These are phyloP conservation scores for Podila horticola DNA, from an alignment of 192 early-diverging fungal species.

Conservation along the genomic window DNA sequence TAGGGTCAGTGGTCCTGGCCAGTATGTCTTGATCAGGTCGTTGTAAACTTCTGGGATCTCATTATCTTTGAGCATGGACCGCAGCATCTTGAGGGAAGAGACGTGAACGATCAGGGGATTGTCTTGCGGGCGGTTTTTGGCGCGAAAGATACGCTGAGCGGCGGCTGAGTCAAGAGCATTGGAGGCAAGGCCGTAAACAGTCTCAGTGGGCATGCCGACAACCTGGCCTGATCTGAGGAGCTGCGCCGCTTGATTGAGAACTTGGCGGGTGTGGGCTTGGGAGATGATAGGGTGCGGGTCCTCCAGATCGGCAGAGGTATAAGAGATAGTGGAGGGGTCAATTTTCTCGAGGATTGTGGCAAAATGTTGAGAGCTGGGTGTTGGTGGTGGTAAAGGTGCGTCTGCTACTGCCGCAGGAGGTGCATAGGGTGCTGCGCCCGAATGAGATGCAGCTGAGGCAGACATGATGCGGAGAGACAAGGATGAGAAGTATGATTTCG, in stretches of 20 bases:
- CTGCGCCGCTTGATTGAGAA: slow-evolving; percentile 58
- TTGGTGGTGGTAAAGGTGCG: neutral
- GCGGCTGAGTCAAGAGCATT: slow-evolving; percentile 79
- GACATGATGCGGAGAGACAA: neutral
- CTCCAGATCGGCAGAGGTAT: slow-evolving; percentile 34
- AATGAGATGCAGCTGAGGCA: neutral
- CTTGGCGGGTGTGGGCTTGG: slow-evolving; percentile 22
- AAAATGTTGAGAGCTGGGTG: neutral
- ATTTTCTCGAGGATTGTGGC: slow-evolving; percentile 41
- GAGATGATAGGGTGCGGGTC: slow-evolving; percentile 41
- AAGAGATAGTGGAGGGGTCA: slow-evolving; percentile 44
- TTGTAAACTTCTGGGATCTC: slow-evolving; percentile 79
- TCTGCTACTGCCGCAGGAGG: neutral
- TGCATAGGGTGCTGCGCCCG: neutral
- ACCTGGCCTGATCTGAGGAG: slow-evolving; percentile 67
- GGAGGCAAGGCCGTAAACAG: slow-evolving; percentile 96
- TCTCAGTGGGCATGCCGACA: slow-evolving; percentile 97
- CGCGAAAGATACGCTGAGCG: slow-evolving; percentile 80
- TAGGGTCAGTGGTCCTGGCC: slow-evolving; percentile 97
- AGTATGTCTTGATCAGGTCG: slow-evolving; percentile 71
- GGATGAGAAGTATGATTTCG: neutral
- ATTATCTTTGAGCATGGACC: slow-evolving; percentile 63
- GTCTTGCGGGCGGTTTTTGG: slow-evolving; percentile 92
- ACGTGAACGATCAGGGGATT: slow-evolving; percentile 99
- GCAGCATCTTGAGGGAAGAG: slow-evolving; percentile 89